Base-by-base conservation (phyloP, 1,284 basidiomycete species). In the Ganoderma meredithae region DNA sequence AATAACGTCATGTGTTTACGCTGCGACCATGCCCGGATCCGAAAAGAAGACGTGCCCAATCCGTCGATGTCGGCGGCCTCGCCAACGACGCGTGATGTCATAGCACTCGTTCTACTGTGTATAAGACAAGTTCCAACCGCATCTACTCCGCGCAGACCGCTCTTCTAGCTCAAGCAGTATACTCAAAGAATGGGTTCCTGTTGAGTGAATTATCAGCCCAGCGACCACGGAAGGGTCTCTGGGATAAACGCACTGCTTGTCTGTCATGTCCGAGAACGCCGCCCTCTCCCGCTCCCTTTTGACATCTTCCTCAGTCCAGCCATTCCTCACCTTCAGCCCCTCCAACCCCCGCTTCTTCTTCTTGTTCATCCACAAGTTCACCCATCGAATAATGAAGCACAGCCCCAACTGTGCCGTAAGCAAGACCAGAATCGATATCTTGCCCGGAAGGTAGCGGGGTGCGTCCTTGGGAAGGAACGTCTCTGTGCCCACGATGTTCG, bases 261-360 rank as follows among this genome's bases (percentile, higher is more conserved):
- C 89, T 0, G 90, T 91, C 72, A 90, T 74, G 76, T 91, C 89
- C 39, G 84, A 76, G 74, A 92, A 91, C 1, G 90, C 89, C 63
- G 87, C 83, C 60, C 81, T 81, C 69, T 90, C 86, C 40, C 86
- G 80, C 72, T 91, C 87, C 63, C 82, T 81, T 74, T 82, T 81
- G 8, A 91, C 76, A 67, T 90, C 86, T 27, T 79, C 83, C 59
- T 90, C 85, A 0, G 84, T 82, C 89, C 89, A 90, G 0, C 86
- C 85, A 44, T 82, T 81, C 27, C 80, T 77, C 43, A 72, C 78
- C 74, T 85, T 88, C 64, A 84, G 71, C 62, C 81, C 82, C 44
- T 81, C 84, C 1, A 90, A 79, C 36, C 70, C 71, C 5, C 77
- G 77, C 39, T 67, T 69, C 72, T 88, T 90, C 77, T 85, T 82